These are phyloP conservation scores for Candida xyloterini DNA, from an alignment of 805 yeast genomes.

Conservation along the genomic window DNA sequence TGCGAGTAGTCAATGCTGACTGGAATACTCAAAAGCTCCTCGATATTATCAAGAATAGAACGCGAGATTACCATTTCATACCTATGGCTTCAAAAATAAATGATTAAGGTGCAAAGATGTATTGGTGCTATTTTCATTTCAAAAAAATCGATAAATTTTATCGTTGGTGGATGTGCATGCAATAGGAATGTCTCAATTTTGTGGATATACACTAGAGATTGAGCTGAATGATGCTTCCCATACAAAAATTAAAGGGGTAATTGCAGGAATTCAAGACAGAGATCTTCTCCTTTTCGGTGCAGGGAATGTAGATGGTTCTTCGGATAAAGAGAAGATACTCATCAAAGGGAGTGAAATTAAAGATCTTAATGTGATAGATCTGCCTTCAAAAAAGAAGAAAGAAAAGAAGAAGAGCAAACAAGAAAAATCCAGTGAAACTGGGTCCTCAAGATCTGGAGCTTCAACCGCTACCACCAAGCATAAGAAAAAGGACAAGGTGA, in stretches of 20 bases:
- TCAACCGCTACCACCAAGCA: slow-evolving; percentile 10
- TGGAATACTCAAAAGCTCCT: slow-evolving; percentile 21
- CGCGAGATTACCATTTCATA: not conserved
- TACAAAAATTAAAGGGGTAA: slow-evolving; percentile 25
- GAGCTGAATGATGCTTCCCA: slow-evolving; percentile 38
- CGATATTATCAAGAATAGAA: slow-evolving; percentile 17
- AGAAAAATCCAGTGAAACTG: slow-evolving; percentile 9
- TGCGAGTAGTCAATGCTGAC: slow-evolving; percentile 23
- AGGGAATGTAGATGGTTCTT: slow-evolving; percentile 30
- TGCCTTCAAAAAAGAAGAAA: slow-evolving; percentile 39
- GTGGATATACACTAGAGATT: slow-evolving; percentile 46
- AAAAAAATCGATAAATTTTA: not conserved
- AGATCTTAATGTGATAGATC: slow-evolving; percentile 54
- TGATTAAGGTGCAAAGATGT: not conserved
- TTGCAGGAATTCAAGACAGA: slow-evolving; percentile 23
- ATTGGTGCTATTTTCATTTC: not conserved
- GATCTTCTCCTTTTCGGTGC: slow-evolving; percentile 31
- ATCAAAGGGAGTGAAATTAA: slow-evolving; percentile 40
- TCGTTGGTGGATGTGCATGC: not conserved
- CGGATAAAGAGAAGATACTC: slow-evolving; percentile 19
- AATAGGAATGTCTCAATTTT: slow-evolving; percentile 37
- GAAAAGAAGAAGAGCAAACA: slow-evolving; percentile 22
- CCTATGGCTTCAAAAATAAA: not conserved
- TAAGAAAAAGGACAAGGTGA: slow-evolving; percentile 17
- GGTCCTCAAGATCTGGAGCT: slow-evolving; percentile 6